phyloP scores from a whole-genome alignment of 345 rosid genomes.

The Stellera chamaejasme region DNA sequence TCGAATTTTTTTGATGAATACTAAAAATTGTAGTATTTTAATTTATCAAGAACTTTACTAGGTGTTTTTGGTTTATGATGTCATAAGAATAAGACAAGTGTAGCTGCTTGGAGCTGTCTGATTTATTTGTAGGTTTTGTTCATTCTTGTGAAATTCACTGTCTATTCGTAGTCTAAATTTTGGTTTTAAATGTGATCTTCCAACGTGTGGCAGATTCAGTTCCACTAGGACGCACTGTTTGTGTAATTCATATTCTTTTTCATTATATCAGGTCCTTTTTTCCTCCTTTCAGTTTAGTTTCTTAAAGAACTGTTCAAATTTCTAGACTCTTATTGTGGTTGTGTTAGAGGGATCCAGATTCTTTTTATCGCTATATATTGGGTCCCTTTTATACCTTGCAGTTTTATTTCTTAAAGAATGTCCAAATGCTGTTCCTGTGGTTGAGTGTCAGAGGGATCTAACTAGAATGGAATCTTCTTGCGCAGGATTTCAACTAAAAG shows the following conservation, averaged over 20 bases:
- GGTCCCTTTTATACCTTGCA: no score
- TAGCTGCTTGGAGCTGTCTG: neutral
- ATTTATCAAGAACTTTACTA: no score
- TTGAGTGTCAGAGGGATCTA: conserved; percentile 22
- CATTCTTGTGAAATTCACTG: neutral
- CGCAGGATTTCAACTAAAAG: conserved; percentile 44
- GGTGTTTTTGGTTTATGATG: neutral
- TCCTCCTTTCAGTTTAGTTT: conserved; percentile 12
- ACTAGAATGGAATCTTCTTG: conserved; percentile 46
- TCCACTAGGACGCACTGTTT: no score
- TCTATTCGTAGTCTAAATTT: neutral
- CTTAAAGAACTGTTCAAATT: conserved; percentile 16
- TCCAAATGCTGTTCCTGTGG: no score
- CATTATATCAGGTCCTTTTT: conserved; percentile 17
- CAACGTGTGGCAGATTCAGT: no score
- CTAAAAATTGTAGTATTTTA: no score
- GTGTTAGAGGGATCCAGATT: no score
- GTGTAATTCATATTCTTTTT: no score
- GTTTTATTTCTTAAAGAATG: no score
- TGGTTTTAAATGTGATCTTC: neutral
- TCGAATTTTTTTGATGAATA: no score
- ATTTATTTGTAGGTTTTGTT: neutral
- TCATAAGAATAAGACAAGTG: neutral
- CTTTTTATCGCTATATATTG: no score
- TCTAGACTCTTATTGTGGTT: conserved; percentile 14